A percentile compares a stretch with the other conserved stretches of the same genome.
These are phyloP conservation scores for Lactarius tabidus DNA, from an alignment of 768 basidiomycete species.

Conservation along the genomic window DNA sequence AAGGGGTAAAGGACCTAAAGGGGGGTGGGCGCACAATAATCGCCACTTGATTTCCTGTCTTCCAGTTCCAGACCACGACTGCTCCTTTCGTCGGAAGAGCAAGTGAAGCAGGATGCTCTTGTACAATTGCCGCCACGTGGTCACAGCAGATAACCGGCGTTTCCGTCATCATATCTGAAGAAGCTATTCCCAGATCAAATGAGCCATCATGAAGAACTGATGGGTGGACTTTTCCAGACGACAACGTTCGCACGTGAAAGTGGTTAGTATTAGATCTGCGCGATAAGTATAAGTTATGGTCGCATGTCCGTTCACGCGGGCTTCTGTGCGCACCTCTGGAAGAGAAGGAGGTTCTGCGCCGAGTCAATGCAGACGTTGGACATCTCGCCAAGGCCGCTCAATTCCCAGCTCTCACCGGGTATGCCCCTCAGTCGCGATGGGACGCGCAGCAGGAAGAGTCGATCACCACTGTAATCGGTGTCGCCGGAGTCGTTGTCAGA, in stretches of 20 bases:
- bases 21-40: not conserved
- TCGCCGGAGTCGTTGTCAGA: not conserved
- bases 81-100: not conserved
- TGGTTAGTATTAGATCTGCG: constrained; percentile 1
- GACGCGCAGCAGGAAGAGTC: constrained; percentile 11
- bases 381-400: constrained; percentile 18
- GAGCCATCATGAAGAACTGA: constrained; percentile 1
- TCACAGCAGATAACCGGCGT: constrained; percentile 7
- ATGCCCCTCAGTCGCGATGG: constrained; percentile 17
- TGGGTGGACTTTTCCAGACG: constrained; percentile 16
- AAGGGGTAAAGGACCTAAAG: too few relatives aligned
- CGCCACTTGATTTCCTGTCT: constrained; percentile 7
- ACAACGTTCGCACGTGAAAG: constrained; percentile 14
- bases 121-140: constrained; percentile 10
- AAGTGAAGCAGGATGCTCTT: not conserved
- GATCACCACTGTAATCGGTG: not conserved
- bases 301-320: not conserved
- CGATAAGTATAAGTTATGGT: not conserved
- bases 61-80: constrained; percentile 17
- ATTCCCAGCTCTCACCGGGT: constrained; percentile 18
- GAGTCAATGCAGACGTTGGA: constrained; percentile 15
- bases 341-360: constrained; percentile 19
- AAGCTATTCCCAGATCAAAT: constrained; percentile 7
- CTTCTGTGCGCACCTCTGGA: constrained; percentile 6
- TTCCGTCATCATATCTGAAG: not conserved